These are phyloP conservation scores for Pythium aphanidermatum DNA, from an alignment of 352 stramenopile genomes.

Conservation along the genomic window DNA sequence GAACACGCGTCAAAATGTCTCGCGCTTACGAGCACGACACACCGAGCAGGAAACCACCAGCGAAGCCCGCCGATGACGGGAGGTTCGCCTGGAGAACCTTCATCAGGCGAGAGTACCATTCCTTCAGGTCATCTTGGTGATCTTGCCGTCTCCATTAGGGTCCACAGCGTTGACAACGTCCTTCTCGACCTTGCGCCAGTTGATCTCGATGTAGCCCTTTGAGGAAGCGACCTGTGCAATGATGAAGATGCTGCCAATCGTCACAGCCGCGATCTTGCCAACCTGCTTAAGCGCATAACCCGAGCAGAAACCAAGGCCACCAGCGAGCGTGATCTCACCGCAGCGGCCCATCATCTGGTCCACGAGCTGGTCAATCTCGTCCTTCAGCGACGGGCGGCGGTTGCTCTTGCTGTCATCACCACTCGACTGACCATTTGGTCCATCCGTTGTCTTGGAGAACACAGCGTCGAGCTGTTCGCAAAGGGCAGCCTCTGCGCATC, in stretches of 20 bases:
- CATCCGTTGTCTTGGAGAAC: constrained; percentile 19
- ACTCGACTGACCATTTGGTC: constrained; percentile 11
- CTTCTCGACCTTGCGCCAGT: constrained; percentile 87
- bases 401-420: constrained; percentile 24
- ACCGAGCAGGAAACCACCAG: constrained; percentile 66
- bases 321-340: constrained; percentile 67
- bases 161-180: constrained; percentile 81
- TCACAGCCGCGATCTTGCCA: constrained; percentile 69
- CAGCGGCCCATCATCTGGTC: constrained; percentile 51
- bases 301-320: constrained; percentile 73
- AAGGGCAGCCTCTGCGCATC: constrained; percentile 24
- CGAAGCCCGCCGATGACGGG: constrained; percentile 76
- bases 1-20: too few species aligned
- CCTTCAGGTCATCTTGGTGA: constrained; percentile 73
- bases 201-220: constrained; percentile 87
- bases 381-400: constrained; percentile 23
- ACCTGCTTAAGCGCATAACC: constrained; percentile 82
- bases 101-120: constrained; percentile 66
- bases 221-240: constrained; percentile 69
- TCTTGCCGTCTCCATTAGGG: constrained; percentile 78
- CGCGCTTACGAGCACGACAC: constrained; percentile 53
- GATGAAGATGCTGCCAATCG: constrained; percentile 74
- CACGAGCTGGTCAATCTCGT: constrained; percentile 57
- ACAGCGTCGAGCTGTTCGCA: constrained; percentile 36
- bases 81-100: constrained; percentile 77